These are phyloP conservation scores for Candida dubliniensis DNA, from an alignment of 1,139 yeast species.

Conservation along the genomic window DNA sequence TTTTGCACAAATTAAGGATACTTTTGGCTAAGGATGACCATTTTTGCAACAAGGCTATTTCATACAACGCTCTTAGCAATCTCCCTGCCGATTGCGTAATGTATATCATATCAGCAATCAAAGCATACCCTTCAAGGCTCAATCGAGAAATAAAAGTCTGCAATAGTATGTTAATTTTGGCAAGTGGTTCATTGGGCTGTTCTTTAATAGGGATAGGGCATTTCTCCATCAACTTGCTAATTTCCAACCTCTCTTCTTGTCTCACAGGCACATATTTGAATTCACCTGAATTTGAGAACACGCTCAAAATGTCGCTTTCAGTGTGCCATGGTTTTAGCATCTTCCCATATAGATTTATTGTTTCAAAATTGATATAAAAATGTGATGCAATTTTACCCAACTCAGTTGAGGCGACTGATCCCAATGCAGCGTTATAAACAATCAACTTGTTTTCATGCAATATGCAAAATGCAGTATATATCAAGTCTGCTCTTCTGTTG, in stretches of 20 bases:
- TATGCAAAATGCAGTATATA: slow-evolving; percentile 70
- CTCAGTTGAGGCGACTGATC: slow-evolving; percentile 58
- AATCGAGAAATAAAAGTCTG: slow-evolving; percentile 84
- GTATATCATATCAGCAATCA: slow-evolving; percentile 91
- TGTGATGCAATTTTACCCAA: slow-evolving; percentile 85
- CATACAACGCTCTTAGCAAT: slow-evolving; percentile 80
- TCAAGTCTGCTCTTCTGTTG: slow-evolving; percentile 61
- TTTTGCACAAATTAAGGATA: slow-evolving; percentile 67
- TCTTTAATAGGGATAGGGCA: slow-evolving; percentile 90
- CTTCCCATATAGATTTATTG: slow-evolving; percentile 64
- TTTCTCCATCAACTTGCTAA: slow-evolving; percentile 64
- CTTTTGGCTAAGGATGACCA: slow-evolving; percentile 70
- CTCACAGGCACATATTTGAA: slow-evolving; percentile 82
- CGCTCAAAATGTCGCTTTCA: slow-evolving; percentile 71
- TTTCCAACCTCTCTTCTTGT: slow-evolving; percentile 82
- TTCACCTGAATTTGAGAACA: slow-evolving; percentile 82
- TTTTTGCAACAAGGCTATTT: slow-evolving; percentile 65
- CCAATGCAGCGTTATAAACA: slow-evolving; percentile 54
- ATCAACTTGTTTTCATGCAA: slow-evolving; percentile 58
- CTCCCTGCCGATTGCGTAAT: slow-evolving; percentile 94
- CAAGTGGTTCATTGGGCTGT: slow-evolving; percentile 64
- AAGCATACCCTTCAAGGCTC: slow-evolving; percentile 81
- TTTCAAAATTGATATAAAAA: slow-evolving; percentile 75
- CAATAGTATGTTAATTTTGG: slow-evolving; percentile 76
- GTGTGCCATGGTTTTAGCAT: slow-evolving; percentile 64